Evolutionary conservation across 2,329 filamentous ascomycete species (phyloP).

Genomic region (Fonsecaea nubica): DNA sequence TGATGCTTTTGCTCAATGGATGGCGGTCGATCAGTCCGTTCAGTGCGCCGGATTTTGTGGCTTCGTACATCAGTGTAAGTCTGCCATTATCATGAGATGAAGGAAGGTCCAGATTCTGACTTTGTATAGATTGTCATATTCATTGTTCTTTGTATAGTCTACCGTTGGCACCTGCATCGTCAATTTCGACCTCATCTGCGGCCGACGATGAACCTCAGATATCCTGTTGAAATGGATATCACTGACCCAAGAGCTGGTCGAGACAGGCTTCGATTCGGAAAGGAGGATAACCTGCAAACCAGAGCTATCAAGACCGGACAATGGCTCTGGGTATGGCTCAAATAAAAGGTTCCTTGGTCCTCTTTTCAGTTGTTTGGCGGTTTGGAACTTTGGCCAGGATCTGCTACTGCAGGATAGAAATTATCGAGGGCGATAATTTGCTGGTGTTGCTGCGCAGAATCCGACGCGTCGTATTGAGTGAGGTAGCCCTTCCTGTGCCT

Average conservation of each 20-base stretch:
- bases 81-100: background rate
- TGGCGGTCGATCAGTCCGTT: conserved; percentile 15
- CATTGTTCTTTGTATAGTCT: conserved; percentile 11
- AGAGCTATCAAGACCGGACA: conserved; percentile 7
- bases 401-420: background rate
- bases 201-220: conserved; percentile 10
- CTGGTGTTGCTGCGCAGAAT: background rate
- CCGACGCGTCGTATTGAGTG: conserved; percentile 5
- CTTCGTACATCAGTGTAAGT: conserved; percentile 18
- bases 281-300: background rate
- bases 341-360: background rate
- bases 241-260: conserved; percentile 4
- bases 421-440: background rate
- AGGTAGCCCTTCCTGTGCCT: background rate
- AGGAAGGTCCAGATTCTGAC: conserved; percentile 1
- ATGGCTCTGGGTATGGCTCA: conserved; percentile 19
- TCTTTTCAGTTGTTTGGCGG: background rate
- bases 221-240: conserved; percentile 13
- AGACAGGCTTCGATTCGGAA: conserved; percentile 8
- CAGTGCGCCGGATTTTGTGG: conserved; percentile 14
- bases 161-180: conserved; percentile 20
- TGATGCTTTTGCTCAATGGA: conserved; percentile 15
- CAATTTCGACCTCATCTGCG: conserved; percentile 6
- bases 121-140: conserved; percentile 10
- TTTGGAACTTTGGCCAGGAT: background rate